Conservation (phyloP, 2,329 filamentous ascomycete species). For the Calonectria pteridis region DNA sequence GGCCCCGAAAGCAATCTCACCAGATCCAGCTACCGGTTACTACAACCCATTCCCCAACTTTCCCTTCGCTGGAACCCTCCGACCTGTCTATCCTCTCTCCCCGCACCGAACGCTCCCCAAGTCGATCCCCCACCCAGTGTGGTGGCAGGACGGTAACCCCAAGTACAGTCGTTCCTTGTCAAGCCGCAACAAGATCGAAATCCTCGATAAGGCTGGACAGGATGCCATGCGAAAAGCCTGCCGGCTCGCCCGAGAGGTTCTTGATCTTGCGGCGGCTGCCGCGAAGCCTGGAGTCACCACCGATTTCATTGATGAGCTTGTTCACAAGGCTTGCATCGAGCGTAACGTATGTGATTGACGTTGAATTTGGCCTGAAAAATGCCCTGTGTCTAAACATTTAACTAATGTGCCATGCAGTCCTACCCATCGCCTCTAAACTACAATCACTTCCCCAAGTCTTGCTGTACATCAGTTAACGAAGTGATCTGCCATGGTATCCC, state of each 20-base stretch:
- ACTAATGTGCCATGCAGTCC: constrained; percentile 67
- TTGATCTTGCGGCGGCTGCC: constrained; percentile 90
- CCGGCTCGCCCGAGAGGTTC: constrained; percentile 85
- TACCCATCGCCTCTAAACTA: constrained; percentile 97
- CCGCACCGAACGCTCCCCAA: constrained; percentile 79
- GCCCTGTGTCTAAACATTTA: constrained; percentile 9
- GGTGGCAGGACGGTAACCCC: constrained; percentile 85
- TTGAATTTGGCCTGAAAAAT: background rate
- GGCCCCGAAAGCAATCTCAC: constrained; percentile 86
- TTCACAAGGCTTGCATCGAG: constrained; percentile 95
- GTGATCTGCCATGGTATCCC: constrained; percentile 99
- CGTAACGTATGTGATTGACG: constrained; percentile 75
- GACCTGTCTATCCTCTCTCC: constrained; percentile 90
- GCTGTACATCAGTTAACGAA: constrained; percentile 96
- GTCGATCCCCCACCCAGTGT: constrained; percentile 87
- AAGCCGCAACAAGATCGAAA: constrained; percentile 83
- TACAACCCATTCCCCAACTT: constrained; percentile 95
- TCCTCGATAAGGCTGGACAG: constrained; percentile 83
- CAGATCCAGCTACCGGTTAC: constrained; percentile 87
- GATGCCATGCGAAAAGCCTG: constrained; percentile 96
- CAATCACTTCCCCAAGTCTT: constrained; percentile 95
- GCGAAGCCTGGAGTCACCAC: constrained; percentile 93
- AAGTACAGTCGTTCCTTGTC: constrained; percentile 70
- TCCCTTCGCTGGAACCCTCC: constrained; percentile 81
- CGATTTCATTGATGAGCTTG: constrained; percentile 93